These are phyloP conservation scores for Parmelia sp. DNA, from an alignment of 495 filamentous ascomycete species.

Conservation along the genomic window DNA sequence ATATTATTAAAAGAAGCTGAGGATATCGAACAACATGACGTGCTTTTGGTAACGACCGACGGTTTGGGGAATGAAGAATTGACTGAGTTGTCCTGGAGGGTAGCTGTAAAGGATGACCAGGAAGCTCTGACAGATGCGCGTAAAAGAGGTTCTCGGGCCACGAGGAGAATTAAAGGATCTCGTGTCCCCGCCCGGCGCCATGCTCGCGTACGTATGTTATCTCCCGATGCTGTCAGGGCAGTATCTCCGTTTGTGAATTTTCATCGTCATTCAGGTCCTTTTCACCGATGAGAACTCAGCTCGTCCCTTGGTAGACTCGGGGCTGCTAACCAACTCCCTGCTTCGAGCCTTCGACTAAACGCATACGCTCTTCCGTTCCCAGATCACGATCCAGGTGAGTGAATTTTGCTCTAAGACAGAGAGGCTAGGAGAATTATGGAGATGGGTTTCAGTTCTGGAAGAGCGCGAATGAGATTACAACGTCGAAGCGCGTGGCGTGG, in stretches of 20 bases:
- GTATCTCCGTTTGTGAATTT: neutral
- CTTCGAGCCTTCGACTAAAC: neutral
- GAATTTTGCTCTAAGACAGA: neutral
- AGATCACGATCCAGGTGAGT: neutral
- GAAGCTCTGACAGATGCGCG: conserved; percentile 2
- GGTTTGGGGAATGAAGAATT: neutral
- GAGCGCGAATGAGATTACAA: conserved; percentile 10
- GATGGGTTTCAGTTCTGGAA: conserved; percentile 4
- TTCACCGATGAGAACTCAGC: neutral
- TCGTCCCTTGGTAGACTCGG: neutral
- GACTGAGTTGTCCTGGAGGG: neutral
- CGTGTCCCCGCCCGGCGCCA: conserved; percentile 6
- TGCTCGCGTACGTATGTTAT: conserved; percentile 4
- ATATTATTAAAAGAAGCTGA: too few relatives aligned
- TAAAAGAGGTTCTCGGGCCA: conserved; percentile 7
- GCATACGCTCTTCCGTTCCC: neutral
- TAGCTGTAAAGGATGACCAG: neutral
- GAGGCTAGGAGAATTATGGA: neutral
- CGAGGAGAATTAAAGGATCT: conserved; percentile 11
- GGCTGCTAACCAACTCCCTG: neutral
- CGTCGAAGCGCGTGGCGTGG: neutral
- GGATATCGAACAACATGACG: neutral
- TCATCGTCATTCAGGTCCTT: neutral
- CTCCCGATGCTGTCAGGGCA: conserved; percentile 2
- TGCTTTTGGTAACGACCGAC: neutral